Conservation (phyloP, 164 flowering plant species). For the Magnolia changhungtana region DNA sequence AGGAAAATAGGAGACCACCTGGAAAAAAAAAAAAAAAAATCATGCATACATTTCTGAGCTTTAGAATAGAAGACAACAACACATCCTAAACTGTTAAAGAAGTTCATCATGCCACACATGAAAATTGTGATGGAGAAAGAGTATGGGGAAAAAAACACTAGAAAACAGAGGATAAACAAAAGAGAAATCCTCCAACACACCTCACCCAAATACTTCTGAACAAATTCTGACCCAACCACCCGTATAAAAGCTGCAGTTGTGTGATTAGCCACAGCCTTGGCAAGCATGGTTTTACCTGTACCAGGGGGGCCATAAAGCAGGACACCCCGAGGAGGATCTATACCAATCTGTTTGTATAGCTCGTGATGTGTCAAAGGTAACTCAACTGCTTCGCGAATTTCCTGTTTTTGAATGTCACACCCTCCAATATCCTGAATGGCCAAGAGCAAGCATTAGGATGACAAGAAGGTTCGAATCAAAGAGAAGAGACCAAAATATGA, state of each 20-base stretch:
- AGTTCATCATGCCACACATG: background rate
- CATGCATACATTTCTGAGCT: no score
- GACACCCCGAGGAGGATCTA: slow-evolving; percentile 97
- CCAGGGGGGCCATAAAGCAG: slow-evolving; percentile 98
- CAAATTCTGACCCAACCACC: slow-evolving; percentile 96
- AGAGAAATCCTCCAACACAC: slow-evolving; percentile 29
- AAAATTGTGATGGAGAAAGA: background rate
- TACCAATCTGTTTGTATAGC: slow-evolving; percentile 90
- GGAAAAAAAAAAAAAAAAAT: background rate
- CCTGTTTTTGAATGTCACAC: slow-evolving; percentile 97
- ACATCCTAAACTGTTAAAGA: no score
- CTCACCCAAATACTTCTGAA: slow-evolving; percentile 98
- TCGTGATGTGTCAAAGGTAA: slow-evolving; percentile 95
- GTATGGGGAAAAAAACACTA: background rate
- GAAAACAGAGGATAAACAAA: background rate
- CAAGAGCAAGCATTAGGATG: background rate
- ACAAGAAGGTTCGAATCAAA: background rate
- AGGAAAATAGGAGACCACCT: no score
- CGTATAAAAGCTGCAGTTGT: slow-evolving; percentile 96
- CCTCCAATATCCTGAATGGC: slow-evolving; percentile 87
- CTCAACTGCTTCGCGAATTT: slow-evolving; percentile 97
- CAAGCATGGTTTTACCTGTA: slow-evolving; percentile 97
- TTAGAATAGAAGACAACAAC: no score
- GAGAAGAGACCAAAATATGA: background rate
- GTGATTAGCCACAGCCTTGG: slow-evolving; percentile 95